Evolutionary conservation across 805 yeast genomes (phyloP), one percentile per base, ranked within the genome.

Genomic region (Lachancea quebecensis): DNA sequence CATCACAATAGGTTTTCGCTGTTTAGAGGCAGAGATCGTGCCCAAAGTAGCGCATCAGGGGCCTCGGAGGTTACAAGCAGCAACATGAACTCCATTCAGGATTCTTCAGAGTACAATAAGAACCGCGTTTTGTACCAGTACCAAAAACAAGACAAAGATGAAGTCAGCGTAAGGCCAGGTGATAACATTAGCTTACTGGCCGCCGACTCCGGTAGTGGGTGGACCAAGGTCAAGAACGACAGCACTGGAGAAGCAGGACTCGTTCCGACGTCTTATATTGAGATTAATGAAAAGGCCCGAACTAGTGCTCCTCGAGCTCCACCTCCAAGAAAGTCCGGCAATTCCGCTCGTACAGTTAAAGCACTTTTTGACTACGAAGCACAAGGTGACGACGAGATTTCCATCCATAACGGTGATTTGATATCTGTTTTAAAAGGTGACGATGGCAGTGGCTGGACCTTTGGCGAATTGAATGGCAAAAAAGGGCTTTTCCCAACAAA

Each of bases 381-480:
- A 0, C 82, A 78, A 48, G 93, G 87, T 10, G 82, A 77, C 21
- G 91, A 85, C 55, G 99, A 93, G 64, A 62, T 93, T 47, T 73
- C 77, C 16, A 77, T 93, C 16, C 56, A 52, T 7, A 81, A 75
- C 0, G 96, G 96, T 2, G 97, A 91, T 50, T 72, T 71, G 44
- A 77, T 93, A 15, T 72, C 75, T 10, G 74, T 93, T 10, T 57
- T 85, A 1, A 81, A 75, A 27, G 86, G 80, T 41, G 85, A 82
- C 42, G 85, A 83, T 52, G 90, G 88, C 9, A 75, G 75, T 34
- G 99, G 99, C 0, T 93, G 99, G 99, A 90, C 97, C 1, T 85
- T 81, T 53, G 98, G 97, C 10, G 91, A 85, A 59, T 48, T 83
- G 6, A 70, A 78, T 50, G 93, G 91, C 0, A 51, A 50, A 7